A percentile compares a stretch with the other conserved stretches of the same genome.
Conservation (phyloP, 129 eudicot species). For the Mikania micrantha region DNA sequence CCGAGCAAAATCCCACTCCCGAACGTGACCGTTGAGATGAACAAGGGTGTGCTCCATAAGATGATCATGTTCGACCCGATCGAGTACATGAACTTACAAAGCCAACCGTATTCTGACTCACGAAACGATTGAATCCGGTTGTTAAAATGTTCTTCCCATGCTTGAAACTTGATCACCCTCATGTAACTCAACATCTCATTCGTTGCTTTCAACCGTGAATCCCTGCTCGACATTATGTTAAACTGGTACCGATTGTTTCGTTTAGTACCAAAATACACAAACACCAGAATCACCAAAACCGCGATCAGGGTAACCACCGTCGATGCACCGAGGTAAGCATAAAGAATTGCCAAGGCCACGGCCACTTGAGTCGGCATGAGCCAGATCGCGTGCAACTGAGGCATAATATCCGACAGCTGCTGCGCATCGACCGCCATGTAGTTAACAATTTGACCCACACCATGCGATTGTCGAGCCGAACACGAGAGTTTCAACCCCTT, state of each 20-base stretch:
- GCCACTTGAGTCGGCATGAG: conserved; percentile 51
- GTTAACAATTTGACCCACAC: conserved; percentile 67
- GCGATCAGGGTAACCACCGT: conserved; percentile 24
- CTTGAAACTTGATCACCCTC: conserved; percentile 73
- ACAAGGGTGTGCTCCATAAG: conserved; percentile 43
- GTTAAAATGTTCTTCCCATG: conserved; percentile 67
- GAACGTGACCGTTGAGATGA: conserved; percentile 43
- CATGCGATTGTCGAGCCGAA: conserved; percentile 63
- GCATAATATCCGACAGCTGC: conserved; percentile 45
- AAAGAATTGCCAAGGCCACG: conserved; percentile 32
- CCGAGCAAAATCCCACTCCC: conserved; percentile 32
- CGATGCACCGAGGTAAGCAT: conserved; percentile 38
- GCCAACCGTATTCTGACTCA: conserved; percentile 45
- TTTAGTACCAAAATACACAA: conserved; percentile 7
- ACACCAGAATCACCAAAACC: conserved; percentile 17
- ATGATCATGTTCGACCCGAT: conserved; percentile 30
- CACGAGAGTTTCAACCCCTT: conserved; percentile 52
- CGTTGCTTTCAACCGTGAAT: conserved; percentile 53
- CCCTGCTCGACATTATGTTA: conserved; percentile 42
- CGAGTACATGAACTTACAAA: conserved; percentile 41
- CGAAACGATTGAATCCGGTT: conserved; percentile 39
- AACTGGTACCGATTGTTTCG: conserved; percentile 34
- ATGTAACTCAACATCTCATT: conserved; percentile 51
- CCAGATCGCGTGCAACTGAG: conserved; percentile 53
- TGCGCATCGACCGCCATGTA: conserved; percentile 72